Conservation (phyloP, 2,329 filamentous ascomycete species). For the Hortaea werneckii region DNA sequence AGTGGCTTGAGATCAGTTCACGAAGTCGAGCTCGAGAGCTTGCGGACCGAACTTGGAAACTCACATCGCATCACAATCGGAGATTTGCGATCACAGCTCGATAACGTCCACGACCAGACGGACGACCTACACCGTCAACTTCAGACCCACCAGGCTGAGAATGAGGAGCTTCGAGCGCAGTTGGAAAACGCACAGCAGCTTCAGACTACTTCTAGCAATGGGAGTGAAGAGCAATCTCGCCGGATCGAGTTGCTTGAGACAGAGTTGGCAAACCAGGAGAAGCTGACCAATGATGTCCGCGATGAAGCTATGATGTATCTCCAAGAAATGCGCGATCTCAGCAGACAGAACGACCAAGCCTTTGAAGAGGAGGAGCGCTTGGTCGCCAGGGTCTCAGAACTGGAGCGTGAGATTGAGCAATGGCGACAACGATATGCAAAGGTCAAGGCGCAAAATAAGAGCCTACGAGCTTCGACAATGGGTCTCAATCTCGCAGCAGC, state of each 20-base stretch:
- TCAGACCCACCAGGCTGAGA: slow-evolving; percentile 45
- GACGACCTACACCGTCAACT: slow-evolving; percentile 22
- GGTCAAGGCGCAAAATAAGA: slow-evolving; percentile 76
- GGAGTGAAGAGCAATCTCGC: slow-evolving; percentile 48
- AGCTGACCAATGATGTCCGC: slow-evolving; percentile 77
- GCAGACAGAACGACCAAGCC: slow-evolving; percentile 65
- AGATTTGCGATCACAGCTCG: slow-evolving; percentile 10
- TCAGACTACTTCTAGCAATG: slow-evolving; percentile 7
- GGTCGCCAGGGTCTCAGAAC: slow-evolving; percentile 59
- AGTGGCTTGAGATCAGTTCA: slow-evolving; percentile 15
- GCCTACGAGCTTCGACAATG: slow-evolving; percentile 68
- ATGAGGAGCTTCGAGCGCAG: slow-evolving; percentile 25
- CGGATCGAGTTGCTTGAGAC: slow-evolving; percentile 48
- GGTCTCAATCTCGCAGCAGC: slow-evolving; percentile 52
- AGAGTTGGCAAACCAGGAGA: slow-evolving; percentile 67
- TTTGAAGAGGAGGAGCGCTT: slow-evolving; percentile 76
- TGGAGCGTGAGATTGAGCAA: slow-evolving; percentile 75
- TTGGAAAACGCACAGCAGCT: slow-evolving; percentile 23
- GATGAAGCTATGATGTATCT: slow-evolving; percentile 74
- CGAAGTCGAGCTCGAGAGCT: slow-evolving; percentile 12
- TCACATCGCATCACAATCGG: slow-evolving; percentile 5
- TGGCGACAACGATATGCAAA: slow-evolving; percentile 88
- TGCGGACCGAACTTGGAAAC: slow-evolving; percentile 7
- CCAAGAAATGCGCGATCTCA: slow-evolving; percentile 78
- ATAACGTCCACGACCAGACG: slow-evolving; percentile 7